A percentile compares a stretch with the other conserved stretches of the same genome.
These are phyloP conservation scores for Keithomyces neogunnii DNA, from an alignment of 2,329 filamentous ascomycete species.

Conservation along the genomic window DNA sequence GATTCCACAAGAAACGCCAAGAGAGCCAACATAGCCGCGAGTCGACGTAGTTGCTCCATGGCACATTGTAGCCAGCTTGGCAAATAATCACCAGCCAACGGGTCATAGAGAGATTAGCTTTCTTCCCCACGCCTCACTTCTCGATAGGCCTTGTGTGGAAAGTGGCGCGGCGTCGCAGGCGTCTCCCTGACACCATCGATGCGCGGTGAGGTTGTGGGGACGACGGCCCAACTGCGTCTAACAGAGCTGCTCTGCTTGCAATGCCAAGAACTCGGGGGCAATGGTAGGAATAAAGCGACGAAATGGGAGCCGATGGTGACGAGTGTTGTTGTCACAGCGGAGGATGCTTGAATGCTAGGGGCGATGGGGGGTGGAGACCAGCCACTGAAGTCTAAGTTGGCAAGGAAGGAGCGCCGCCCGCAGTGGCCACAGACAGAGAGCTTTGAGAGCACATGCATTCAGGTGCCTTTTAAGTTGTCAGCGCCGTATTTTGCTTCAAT, in stretches of 20 bases:
- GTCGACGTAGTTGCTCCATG: not conserved
- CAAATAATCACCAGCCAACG: not conserved
- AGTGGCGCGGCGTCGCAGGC: conserved; percentile 3
- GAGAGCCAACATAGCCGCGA: not conserved
- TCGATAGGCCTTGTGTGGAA: not conserved
- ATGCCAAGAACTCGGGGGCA: conserved; percentile 1
- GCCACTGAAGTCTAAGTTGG: not conserved
- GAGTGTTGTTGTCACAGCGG: not conserved
- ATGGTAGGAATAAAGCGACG: not conserved
- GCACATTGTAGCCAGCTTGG: conserved; percentile 1
- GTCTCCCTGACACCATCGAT: not conserved
- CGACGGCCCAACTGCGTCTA: too few species aligned
- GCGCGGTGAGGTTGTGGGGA: not conserved
- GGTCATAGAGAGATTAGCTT: not conserved
- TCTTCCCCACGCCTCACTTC: not conserved
- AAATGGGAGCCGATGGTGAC: not conserved
- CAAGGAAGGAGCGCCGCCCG: not conserved
- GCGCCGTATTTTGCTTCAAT: too few species aligned
- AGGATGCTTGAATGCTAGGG: not conserved
- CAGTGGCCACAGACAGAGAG: not conserved
- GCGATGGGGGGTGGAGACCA: not conserved
- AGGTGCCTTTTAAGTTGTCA: too few species aligned
- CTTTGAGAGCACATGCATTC: too few species aligned
- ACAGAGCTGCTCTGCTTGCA: not conserved
- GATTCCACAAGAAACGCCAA: not conserved